Percentiles rank a stretch among this genome's conserved stretches.
Evolutionary conservation across 768 basidiomycete genomes (phyloP).

Genomic region (Gloeopeniophorella convolvens): DNA sequence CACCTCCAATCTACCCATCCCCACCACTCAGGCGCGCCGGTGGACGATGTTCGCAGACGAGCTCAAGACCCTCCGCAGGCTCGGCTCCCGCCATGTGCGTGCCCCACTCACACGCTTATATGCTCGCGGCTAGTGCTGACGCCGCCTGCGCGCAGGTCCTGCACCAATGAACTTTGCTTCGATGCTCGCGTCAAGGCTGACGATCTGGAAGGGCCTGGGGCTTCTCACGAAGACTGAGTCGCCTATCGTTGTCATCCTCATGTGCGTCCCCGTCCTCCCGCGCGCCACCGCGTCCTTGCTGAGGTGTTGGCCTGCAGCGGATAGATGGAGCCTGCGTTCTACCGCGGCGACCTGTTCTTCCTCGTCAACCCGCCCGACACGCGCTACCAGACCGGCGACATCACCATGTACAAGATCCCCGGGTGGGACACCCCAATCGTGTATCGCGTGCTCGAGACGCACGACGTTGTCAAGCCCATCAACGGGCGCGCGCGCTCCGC

Average conservation of each 20-base stretch:
- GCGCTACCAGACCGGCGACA: no score
- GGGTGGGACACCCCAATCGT: slow-evolving; percentile 92
- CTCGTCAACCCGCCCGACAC: no score
- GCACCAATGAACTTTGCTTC: slow-evolving; percentile 88
- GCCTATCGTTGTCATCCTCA: slow-evolving; percentile 92
- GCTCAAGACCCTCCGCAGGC: slow-evolving; percentile 1
- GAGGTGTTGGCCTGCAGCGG: slow-evolving; percentile 55
- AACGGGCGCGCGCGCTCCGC: slow-evolving; percentile 27
- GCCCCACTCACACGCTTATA: not conserved
- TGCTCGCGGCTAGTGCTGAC: not conserved
- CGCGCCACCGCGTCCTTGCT: slow-evolving; percentile 19
- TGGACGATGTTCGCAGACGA: slow-evolving; percentile 7
- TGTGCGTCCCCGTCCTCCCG: no score
- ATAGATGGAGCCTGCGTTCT: slow-evolving; percentile 93
- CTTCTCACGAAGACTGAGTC: slow-evolving; percentile 87
- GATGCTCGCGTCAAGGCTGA: slow-evolving; percentile 84
- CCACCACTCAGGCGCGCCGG: no score
- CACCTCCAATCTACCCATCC: no score
- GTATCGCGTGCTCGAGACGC: slow-evolving; percentile 89
- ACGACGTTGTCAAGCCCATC: slow-evolving; percentile 48
- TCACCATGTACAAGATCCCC: slow-evolving; percentile 94
- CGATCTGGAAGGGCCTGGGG: slow-evolving; percentile 96
- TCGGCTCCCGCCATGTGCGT: slow-evolving; percentile 7
- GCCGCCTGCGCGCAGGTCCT: slow-evolving; percentile 52
- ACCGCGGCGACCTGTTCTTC: slow-evolving; percentile 95